phyloP scores from a whole-genome alignment of 2,329 filamentous ascomycete species.

The Venturia effusa region DNA sequence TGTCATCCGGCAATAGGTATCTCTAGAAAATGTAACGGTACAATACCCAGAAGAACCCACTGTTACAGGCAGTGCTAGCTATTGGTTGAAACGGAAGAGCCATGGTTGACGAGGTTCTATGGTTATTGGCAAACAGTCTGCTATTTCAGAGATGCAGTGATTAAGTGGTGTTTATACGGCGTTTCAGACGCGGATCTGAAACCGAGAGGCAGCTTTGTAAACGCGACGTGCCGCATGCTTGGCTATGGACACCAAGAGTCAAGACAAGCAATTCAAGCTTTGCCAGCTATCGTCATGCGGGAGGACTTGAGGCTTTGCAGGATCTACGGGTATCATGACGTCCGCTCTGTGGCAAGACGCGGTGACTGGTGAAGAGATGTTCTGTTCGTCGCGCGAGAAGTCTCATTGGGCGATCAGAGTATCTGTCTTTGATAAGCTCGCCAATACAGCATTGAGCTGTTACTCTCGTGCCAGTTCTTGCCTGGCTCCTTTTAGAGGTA shows the following conservation, averaged over 20 bases:
- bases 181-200: slow-evolving; percentile 4
- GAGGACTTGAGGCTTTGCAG: neutral
- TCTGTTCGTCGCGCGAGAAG: neutral
- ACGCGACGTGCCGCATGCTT: slow-evolving; percentile 1
- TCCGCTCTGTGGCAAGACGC: neutral
- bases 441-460: neutral
- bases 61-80: neutral
- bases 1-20: neutral
- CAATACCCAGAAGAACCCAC: neutral
- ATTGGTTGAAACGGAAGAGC: neutral
- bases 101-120: neutral
- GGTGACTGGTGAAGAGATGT: neutral
- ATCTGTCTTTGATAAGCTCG: neutral
- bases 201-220: neutral
- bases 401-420: neutral
- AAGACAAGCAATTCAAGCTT: neutral
- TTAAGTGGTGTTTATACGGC: neutral
- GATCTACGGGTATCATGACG: neutral
- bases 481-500: neutral
- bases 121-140: neutral
- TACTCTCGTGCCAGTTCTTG: neutral
- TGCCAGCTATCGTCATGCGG: neutral
- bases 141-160: neutral
- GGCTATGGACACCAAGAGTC: neutral
- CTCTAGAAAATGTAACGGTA: neutral